Percentiles rank a stretch among this genome's conserved stretches.
These are phyloP conservation scores for Trichoderma guizhouense DNA, from an alignment of 2,329 filamentous ascomycete species.

Conservation along the genomic window DNA sequence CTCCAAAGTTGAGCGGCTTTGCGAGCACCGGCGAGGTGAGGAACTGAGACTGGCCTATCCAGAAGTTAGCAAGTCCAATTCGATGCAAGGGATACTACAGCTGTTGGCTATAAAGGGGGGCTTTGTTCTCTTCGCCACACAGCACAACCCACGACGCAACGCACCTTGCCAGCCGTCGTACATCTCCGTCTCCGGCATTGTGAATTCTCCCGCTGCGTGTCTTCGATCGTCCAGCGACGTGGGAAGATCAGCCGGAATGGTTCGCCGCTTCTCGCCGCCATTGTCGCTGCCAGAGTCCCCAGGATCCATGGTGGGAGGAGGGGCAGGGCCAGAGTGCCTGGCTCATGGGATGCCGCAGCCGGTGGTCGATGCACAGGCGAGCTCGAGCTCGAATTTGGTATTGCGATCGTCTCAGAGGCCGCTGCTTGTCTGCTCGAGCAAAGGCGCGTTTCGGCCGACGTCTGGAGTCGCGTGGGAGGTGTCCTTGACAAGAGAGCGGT, in stretches of 20 bases:
- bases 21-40: slow-evolving; percentile 81
- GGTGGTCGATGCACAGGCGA: background rate
- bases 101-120: background rate
- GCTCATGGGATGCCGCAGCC: slow-evolving; percentile 31
- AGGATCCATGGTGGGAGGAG: slow-evolving; percentile 55
- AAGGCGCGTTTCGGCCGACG: background rate
- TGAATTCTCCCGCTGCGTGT: slow-evolving; percentile 57
- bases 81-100: background rate
- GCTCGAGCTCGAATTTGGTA: background rate
- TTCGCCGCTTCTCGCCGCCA: slow-evolving; percentile 40
- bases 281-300: slow-evolving; percentile 46
- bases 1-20: slow-evolving; percentile 77
- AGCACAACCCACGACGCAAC: slow-evolving; percentile 31
- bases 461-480: slow-evolving; percentile 12
- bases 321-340: slow-evolving; percentile 34
- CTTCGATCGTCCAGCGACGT: slow-evolving; percentile 87
- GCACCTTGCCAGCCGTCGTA: slow-evolving; percentile 97
- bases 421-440: background rate
- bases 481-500: slow-evolving; percentile 15
- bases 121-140: background rate
- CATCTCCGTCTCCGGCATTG: slow-evolving; percentile 84
- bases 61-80: slow-evolving; percentile 24
- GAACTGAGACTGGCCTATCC: slow-evolving; percentile 87
- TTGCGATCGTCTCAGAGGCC: background rate
- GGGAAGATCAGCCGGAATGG: slow-evolving; percentile 79